Evolutionary conservation across 495 filamentous ascomycete species (phyloP).

Genomic region (Tuber indicum): DNA sequence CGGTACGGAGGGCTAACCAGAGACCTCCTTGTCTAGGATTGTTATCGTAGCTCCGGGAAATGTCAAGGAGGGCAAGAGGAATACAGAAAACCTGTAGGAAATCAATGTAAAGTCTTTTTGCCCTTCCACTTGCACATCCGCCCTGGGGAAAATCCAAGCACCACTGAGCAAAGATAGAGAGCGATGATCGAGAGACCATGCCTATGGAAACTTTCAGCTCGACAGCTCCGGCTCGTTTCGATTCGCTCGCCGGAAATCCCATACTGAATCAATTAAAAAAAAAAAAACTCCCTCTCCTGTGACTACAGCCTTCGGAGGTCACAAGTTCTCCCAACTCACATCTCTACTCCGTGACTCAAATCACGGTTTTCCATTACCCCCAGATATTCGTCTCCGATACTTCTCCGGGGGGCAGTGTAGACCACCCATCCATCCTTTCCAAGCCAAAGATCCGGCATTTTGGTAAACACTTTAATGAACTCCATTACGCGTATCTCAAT

Average conservation of each 20-base stretch:
- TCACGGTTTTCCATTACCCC: background rate
- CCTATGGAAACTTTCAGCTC: background rate
- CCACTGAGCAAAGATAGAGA: background rate
- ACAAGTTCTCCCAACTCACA: background rate
- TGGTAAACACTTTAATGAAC: background rate
- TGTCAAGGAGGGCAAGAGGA: background rate
- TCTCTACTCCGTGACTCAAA: background rate
- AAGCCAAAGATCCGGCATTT: background rate
- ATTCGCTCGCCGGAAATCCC: background rate
- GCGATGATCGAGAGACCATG: background rate
- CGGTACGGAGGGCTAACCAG: background rate
- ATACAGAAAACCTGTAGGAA: background rate
- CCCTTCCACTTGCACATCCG: background rate
- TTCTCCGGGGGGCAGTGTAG: background rate
- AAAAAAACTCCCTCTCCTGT: background rate
- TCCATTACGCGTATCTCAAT: background rate
- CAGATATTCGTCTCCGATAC: background rate
- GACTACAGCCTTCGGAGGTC: background rate
- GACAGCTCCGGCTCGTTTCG: background rate
- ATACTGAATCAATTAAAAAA: background rate
- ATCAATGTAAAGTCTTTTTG: background rate
- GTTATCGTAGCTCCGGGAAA: background rate
- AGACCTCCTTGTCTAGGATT: background rate
- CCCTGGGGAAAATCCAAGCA: background rate
- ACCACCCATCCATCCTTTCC: background rate